phyloP scores from a whole-genome alignment of 2,329 filamentous ascomycete species.

The Trichoderma atrobrunneum region DNA sequence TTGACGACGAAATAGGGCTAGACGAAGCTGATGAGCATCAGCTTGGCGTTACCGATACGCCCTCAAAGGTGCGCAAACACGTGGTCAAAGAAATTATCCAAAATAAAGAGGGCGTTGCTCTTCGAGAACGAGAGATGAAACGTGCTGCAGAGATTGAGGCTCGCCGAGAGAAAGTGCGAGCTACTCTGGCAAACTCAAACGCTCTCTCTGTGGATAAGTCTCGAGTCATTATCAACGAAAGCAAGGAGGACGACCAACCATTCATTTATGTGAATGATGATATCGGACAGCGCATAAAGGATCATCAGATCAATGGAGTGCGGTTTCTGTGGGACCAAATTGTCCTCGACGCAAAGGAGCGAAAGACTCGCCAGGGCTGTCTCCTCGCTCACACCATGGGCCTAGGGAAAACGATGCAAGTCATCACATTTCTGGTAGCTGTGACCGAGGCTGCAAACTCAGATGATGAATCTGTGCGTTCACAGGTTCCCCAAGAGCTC shows the following conservation, averaged over 20 bases:
- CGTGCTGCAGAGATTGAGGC: slow-evolving; percentile 53
- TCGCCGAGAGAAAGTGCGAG: slow-evolving; percentile 48
- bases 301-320: slow-evolving; percentile 77
- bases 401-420: slow-evolving; percentile 88
- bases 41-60: background rate
- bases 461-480: slow-evolving; percentile 50
- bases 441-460: slow-evolving; percentile 66
- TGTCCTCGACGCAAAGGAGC: slow-evolving; percentile 50
- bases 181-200: slow-evolving; percentile 44
- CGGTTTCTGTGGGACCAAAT: slow-evolving; percentile 88
- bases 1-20: slow-evolving; percentile 24
- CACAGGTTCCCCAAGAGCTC: slow-evolving; percentile 67
- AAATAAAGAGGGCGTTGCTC: slow-evolving; percentile 42
- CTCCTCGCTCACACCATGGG: slow-evolving; percentile 89
- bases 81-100: slow-evolving; percentile 34
- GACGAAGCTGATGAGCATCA: slow-evolving; percentile 20
- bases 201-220: slow-evolving; percentile 44
- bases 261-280: slow-evolving; percentile 62
- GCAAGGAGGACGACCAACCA: slow-evolving; percentile 57
- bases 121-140: slow-evolving; percentile 54
- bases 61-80: slow-evolving; percentile 24
- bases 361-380: slow-evolving; percentile 65
- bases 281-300: slow-evolving; percentile 67
- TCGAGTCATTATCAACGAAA: slow-evolving; percentile 64
- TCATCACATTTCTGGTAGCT: slow-evolving; percentile 77